phyloP scores from a whole-genome alignment of 345 rosid species.

The Eucalyptus brandiana region DNA sequence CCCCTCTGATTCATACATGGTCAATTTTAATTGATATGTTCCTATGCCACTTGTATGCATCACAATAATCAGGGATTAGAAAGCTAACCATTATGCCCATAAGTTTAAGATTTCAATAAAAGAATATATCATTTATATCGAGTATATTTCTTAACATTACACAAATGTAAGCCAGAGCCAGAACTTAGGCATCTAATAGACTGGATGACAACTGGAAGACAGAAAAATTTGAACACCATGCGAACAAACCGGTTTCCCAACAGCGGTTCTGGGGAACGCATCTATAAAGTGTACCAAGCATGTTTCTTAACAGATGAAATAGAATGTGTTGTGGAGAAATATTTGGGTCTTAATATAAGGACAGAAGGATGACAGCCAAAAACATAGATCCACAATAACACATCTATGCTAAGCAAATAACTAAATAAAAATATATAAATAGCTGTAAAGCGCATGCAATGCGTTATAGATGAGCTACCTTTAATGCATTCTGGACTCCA shows the following conservation, averaged over 20 bases:
- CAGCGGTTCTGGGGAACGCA: not conserved
- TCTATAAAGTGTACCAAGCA: not conserved
- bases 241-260: not conserved
- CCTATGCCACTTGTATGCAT: not conserved
- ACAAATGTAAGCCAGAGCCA: not conserved
- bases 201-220: not conserved
- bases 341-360: not conserved
- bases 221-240: not conserved
- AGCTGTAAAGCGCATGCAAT: not conserved
- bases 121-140: not conserved
- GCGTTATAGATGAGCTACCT: constrained; percentile 26
- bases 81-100: not conserved
- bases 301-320: not conserved
- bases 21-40: not conserved
- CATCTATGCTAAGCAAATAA: not conserved
- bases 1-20: not conserved
- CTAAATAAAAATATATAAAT: not conserved
- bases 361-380: not conserved
- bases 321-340: not conserved
- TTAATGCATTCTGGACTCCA: constrained; percentile 82
- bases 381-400: not conserved
- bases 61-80: not conserved
- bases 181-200: not conserved
- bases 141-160: not conserved
- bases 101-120: not conserved